These are phyloP conservation scores for Scopulariopsis brevicaulis DNA, from an alignment of 2,329 filamentous ascomycete species.

Conservation along the genomic window DNA sequence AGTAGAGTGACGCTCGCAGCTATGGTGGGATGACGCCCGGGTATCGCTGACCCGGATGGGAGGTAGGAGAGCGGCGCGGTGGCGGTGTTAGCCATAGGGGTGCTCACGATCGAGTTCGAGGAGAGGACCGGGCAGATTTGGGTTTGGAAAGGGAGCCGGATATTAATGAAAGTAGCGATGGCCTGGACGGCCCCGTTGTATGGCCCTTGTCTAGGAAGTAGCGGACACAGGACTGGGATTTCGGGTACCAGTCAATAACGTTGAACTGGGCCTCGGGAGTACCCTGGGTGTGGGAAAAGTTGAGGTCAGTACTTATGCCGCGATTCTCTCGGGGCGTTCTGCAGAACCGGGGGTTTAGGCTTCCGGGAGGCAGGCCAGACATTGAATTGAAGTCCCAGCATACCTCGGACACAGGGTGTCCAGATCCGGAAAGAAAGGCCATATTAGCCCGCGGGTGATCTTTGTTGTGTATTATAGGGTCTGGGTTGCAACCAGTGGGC, in stretches of 20 bases:
- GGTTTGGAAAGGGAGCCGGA: conserved; percentile 78
- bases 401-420: background rate
- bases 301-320: background rate
- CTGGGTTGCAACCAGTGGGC: too few species aligned
- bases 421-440: background rate
- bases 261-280: background rate
- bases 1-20: conserved; percentile 52
- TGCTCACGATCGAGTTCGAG: conserved; percentile 19
- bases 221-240: background rate
- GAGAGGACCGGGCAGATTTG: conserved; percentile 28
- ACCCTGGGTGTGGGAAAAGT: background rate
- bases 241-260: background rate
- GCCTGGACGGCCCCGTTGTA: background rate
- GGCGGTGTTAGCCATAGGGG: conserved; percentile 8
- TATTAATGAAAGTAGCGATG: background rate
- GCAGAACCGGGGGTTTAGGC: too few species aligned
- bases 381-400: background rate
- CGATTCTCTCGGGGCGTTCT: background rate
- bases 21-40: conserved; percentile 10
- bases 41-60: background rate
- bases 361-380: background rate
- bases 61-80: conserved; percentile 6
- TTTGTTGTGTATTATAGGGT: too few species aligned
- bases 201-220: background rate
- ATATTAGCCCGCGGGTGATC: too few species aligned